A percentile compares a stretch with the other conserved stretches of the same genome.
Evolutionary conservation across 495 filamentous ascomycete species (phyloP).

Genomic region (Penicillium argentinense): DNA sequence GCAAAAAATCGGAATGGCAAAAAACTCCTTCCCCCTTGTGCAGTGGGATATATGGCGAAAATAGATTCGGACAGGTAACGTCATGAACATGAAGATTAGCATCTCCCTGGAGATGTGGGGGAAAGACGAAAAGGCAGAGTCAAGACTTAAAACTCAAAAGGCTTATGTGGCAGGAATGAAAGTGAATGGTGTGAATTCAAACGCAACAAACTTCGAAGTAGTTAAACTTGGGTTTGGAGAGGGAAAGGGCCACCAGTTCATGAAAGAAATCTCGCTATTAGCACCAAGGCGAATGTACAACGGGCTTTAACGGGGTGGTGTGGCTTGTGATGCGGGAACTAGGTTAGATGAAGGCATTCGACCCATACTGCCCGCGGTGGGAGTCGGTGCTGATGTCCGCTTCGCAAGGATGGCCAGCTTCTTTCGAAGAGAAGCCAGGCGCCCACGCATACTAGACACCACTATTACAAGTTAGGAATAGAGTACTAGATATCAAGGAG

Average conservation of each 20-base stretch:
- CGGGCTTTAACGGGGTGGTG: conserved; percentile 29
- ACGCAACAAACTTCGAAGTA: background rate
- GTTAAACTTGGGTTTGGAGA: background rate
- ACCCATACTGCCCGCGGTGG: conserved; percentile 20
- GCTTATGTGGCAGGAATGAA: conserved; percentile 5
- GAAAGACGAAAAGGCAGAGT: background rate
- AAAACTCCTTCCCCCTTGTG: conserved; percentile 23
- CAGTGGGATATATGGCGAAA: conserved; percentile 27
- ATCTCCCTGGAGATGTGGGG: conserved; percentile 11
- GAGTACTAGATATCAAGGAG: background rate
- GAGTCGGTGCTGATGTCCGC: conserved; percentile 45
- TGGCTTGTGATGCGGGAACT: conserved; percentile 28
- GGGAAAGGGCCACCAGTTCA: background rate
- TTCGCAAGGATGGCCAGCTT: conserved; percentile 57
- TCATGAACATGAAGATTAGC: conserved; percentile 16
- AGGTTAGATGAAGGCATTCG: conserved; percentile 35
- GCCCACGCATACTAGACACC: conserved; percentile 58
- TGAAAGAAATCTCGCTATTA: conserved; percentile 17
- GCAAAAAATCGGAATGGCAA: conserved; percentile 5
- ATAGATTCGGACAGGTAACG: conserved; percentile 14
- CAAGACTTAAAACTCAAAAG: background rate
- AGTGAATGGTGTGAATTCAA: background rate
- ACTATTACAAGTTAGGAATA: conserved; percentile 43
- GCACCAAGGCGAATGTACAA: conserved; percentile 1
- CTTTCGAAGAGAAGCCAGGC: conserved; percentile 54